Percentiles rank a stretch among this genome's conserved stretches.
Conservation (phyloP, 169 alveolate genomes). For the Cryptosporidium viatorum region DNA sequence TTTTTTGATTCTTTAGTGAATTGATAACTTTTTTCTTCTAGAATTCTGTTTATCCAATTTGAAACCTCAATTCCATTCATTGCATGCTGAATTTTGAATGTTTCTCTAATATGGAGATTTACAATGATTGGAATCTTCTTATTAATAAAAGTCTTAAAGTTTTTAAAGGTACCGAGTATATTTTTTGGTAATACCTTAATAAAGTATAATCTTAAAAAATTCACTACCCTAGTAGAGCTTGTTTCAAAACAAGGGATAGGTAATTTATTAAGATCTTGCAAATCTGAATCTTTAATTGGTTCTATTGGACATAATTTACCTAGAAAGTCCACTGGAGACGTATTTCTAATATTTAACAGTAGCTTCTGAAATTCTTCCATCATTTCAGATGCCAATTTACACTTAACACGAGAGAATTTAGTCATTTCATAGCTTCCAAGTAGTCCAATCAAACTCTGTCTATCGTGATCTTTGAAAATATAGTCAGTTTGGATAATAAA, state of each 20-base stretch:
- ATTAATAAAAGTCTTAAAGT: constrained; percentile 33
- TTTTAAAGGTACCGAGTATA: constrained; percentile 35
- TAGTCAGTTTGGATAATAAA: constrained; percentile 38
- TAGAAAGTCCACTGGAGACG: neutral
- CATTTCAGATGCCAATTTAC: constrained; percentile 25
- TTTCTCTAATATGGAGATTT: constrained; percentile 62
- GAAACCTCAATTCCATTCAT: constrained; percentile 55
- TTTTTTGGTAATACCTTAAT: constrained; percentile 21
- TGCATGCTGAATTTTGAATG: constrained; percentile 21
- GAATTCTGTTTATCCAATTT: constrained; percentile 34
- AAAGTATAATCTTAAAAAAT: constrained; percentile 29
- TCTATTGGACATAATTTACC: constrained; percentile 37
- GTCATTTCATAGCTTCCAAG: constrained; percentile 43
- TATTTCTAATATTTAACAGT: constrained; percentile 21
- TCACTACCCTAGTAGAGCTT: constrained; percentile 8
- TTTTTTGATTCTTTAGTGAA: neutral
- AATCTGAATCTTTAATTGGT: constrained; percentile 10
- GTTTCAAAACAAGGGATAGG: constrained; percentile 45
- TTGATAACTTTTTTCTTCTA: neutral
- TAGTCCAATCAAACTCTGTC: constrained; percentile 8
- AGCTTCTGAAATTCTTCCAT: constrained; percentile 21
- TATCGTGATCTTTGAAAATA: constrained; percentile 36
- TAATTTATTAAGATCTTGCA: constrained; percentile 10
- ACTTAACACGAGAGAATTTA: constrained; percentile 29
- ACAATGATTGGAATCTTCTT: constrained; percentile 42